Conservation (phyloP, 169 alveolate species). For the Cystoisospora suis region DNA sequence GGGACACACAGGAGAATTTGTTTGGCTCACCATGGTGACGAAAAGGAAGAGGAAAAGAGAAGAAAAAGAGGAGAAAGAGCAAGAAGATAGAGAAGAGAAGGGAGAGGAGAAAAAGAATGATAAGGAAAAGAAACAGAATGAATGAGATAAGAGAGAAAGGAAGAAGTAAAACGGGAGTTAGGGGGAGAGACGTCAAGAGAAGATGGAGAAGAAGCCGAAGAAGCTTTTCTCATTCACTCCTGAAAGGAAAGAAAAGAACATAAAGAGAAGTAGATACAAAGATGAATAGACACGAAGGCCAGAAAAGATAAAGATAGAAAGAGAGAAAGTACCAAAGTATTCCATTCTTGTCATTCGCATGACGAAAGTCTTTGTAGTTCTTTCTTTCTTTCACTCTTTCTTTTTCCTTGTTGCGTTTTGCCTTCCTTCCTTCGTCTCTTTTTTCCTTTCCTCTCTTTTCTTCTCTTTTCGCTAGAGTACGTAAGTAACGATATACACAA, state of each 20-base stretch:
- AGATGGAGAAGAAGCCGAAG: neutral
- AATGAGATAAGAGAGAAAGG: too few relatives aligned
- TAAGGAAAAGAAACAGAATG: neutral
- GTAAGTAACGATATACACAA: too few relatives aligned
- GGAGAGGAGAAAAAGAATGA: neutral
- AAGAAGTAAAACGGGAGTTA: neutral
- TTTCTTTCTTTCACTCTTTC: too few relatives aligned
- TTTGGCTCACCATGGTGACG: neutral
- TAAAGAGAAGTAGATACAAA: neutral
- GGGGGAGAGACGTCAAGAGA: neutral
- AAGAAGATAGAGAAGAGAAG: neutral
- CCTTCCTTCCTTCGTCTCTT: too few relatives aligned
- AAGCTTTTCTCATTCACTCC: neutral
- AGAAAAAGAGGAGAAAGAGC: neutral
- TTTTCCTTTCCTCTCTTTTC: too few relatives aligned
- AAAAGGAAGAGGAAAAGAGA: neutral
- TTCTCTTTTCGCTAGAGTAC: too few relatives aligned
- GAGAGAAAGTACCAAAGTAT: too few relatives aligned
- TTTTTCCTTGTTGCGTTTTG: too few relatives aligned
- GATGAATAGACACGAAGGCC: neutral
- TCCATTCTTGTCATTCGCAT: too few relatives aligned
- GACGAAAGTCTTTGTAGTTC: too few relatives aligned
- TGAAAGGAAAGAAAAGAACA: neutral
- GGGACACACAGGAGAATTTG: neutral
- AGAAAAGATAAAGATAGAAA: too few relatives aligned